These are phyloP conservation scores for Yamadazyma spencermartinsiae DNA, from an alignment of 1,139 yeast genomes.

Conservation along the genomic window DNA sequence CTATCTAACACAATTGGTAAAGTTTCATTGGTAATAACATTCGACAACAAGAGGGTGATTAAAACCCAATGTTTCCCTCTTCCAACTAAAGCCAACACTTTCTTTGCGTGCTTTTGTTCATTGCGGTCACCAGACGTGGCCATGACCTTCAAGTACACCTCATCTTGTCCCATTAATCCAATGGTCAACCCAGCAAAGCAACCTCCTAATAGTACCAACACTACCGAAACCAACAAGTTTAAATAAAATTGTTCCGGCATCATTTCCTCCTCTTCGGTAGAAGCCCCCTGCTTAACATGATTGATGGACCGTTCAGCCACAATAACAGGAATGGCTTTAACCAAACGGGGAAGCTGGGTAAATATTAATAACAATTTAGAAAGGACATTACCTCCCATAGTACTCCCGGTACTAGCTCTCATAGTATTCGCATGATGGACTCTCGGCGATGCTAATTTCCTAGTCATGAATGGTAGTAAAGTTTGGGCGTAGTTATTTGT, in stretches of 20 bases:
- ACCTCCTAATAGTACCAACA: constrained; percentile 86
- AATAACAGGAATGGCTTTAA: constrained; percentile 27
- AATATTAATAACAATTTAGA: constrained; percentile 17
- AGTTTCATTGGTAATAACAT: constrained; percentile 94
- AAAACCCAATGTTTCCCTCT: constrained; percentile 98
- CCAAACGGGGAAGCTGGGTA: constrained; percentile 28
- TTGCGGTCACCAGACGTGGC: constrained; percentile 54
- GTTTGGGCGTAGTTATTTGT: too few relatives aligned
- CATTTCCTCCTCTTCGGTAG: constrained; percentile 20
- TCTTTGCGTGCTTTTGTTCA: constrained; percentile 72
- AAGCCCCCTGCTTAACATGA: constrained; percentile 13
- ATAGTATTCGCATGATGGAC: constrained; percentile 8
- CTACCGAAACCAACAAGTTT: constrained; percentile 58
- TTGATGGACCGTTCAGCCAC: constrained; percentile 12
- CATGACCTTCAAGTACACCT: constrained; percentile 78
- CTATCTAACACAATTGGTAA: constrained; percentile 92
- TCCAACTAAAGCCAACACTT: constrained; percentile 70
- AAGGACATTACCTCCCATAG: constrained; percentile 4
- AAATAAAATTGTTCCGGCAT: constrained; percentile 50
- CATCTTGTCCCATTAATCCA: constrained; percentile 98
- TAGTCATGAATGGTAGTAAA: constrained; percentile 6
- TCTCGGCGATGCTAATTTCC: constrained; percentile 10
- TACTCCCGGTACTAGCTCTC: constrained; percentile 2
- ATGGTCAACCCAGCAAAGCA: constrained; percentile 94
- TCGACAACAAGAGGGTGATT: constrained; percentile 80